These are phyloP conservation scores for Metschnikowia shivogae DNA, from an alignment of 805 yeast species.

Conservation along the genomic window DNA sequence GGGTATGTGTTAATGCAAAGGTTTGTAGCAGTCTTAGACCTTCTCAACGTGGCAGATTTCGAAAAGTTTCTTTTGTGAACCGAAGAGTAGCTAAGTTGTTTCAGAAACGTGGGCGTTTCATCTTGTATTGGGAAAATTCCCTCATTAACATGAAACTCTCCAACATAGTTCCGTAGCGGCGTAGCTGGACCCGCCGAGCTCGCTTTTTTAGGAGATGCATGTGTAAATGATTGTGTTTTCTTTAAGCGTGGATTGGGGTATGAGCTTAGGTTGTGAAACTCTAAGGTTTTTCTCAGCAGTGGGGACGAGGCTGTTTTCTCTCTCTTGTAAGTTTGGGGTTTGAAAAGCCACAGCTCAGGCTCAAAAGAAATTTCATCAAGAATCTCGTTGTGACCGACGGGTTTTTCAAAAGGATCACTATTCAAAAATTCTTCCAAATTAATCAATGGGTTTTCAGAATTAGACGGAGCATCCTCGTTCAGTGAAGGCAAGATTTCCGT, in stretches of 20 bases:
- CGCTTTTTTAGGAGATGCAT: conserved; percentile 1
- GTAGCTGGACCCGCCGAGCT: conserved; percentile 8
- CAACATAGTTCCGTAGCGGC: conserved; percentile 16
- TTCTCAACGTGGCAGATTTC: conserved; percentile 6
- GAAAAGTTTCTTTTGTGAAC: conserved; percentile 9
- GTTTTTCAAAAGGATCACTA: conserved; percentile 3
- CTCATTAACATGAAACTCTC: conserved; percentile 15
- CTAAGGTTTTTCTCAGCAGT: background rate
- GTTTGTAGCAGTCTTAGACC: conserved; percentile 11
- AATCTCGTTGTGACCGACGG: background rate
- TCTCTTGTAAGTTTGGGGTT: background rate
- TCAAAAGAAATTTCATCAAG: background rate
- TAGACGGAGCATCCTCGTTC: background rate
- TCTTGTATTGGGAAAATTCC: conserved; percentile 15
- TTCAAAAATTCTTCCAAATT: conserved; percentile 2
- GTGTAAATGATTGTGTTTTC: conserved; percentile 10
- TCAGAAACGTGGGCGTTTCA: conserved; percentile 15
- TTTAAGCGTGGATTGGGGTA: background rate
- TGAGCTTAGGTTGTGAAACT: background rate
- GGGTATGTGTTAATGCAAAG: conserved; percentile 4
- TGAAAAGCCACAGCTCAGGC: background rate
- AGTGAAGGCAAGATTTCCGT: background rate
- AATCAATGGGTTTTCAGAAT: background rate
- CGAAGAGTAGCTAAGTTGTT: conserved; percentile 8
- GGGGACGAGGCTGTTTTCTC: background rate